A percentile compares a stretch with the other conserved stretches of the same genome.
Evolutionary conservation across 306 rosid species (phyloP).

Genomic region (Lablab purpureus): DNA sequence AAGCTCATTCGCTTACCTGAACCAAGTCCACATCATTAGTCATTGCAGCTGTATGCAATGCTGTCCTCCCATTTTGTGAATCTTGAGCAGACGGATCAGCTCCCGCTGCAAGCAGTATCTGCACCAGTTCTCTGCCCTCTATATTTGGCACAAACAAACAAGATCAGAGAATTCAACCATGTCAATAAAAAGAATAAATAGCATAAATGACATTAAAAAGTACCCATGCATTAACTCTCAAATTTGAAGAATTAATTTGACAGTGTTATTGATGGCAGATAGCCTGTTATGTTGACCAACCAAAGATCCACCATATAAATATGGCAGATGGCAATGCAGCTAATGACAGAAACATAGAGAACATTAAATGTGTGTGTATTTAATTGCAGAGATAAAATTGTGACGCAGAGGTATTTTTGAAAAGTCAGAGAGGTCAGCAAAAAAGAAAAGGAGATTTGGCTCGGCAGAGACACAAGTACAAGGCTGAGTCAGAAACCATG

Average conservation of each 20-base stretch:
- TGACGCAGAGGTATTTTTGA: not conserved
- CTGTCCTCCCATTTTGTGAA: slow-evolving; percentile 91
- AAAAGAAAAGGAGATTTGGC: not conserved
- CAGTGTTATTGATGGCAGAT: not conserved
- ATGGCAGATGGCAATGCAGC: no score
- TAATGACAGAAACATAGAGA: no score
- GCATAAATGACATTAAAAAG: not conserved
- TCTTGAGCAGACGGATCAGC: slow-evolving; percentile 96
- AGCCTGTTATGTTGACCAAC: not conserved
- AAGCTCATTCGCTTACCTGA: slow-evolving; percentile 59
- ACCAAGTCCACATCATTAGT: slow-evolving; percentile 88
- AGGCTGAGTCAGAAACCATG: not conserved
- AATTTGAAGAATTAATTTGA: slow-evolving; percentile 1
- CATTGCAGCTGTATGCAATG: slow-evolving; percentile 95
- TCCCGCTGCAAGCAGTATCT: slow-evolving; percentile 84
- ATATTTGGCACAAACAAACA: slow-evolving; percentile 42
- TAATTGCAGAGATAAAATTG: not conserved
- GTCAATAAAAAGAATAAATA: slow-evolving; percentile 19
- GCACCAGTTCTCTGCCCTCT: slow-evolving; percentile 98
- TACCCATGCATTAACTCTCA: slow-evolving; percentile 28
- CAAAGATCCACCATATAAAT: not conserved
- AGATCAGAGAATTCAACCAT: slow-evolving; percentile 39
- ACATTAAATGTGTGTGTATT: not conserved
- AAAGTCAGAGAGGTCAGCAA: not conserved
- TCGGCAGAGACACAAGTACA: not conserved